phyloP scores from a whole-genome alignment of 768 basidiomycete species.

The Cystoderma amianthinum region DNA sequence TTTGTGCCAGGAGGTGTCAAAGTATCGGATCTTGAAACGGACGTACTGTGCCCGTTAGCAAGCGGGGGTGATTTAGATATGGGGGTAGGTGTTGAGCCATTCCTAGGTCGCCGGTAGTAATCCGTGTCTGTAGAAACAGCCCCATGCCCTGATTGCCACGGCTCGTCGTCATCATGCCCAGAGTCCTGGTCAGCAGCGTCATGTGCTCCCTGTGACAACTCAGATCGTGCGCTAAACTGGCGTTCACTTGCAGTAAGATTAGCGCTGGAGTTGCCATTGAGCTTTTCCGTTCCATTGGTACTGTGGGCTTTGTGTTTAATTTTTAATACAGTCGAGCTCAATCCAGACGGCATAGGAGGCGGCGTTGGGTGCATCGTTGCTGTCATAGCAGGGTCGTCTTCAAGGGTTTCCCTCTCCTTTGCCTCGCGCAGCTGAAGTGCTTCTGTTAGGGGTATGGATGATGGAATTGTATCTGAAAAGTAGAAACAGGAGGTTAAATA shows the following conservation, averaged over 20 bases:
- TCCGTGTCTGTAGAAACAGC: background rate
- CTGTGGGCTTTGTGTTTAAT: slow-evolving; percentile 28
- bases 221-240: background rate
- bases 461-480: slow-evolving; percentile 57
- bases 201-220: background rate
- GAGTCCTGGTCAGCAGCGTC: background rate
- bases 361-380: slow-evolving; percentile 18
- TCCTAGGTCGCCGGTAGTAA: background rate
- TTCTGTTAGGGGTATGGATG: slow-evolving; percentile 48
- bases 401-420: slow-evolving; percentile 36
- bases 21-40: slow-evolving; percentile 13
- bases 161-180: background rate
- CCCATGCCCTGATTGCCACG: background rate
- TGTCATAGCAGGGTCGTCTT: slow-evolving; percentile 40
- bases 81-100: background rate
- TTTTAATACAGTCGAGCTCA: slow-evolving; percentile 15
- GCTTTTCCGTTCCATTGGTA: slow-evolving; percentile 25
- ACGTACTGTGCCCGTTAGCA: slow-evolving; percentile 15
- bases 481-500: slow-evolving; percentile 4
- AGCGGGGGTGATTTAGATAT: slow-evolving; percentile 12
- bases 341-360: slow-evolving; percentile 12
- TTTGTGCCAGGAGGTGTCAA: slow-evolving; percentile 12
- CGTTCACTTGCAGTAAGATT: background rate
- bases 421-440: slow-evolving; percentile 50
- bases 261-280: slow-evolving; percentile 15